Evolutionary conservation across 2,329 filamentous ascomycete species (phyloP).

Genomic region (Aspergillus udagawae): DNA sequence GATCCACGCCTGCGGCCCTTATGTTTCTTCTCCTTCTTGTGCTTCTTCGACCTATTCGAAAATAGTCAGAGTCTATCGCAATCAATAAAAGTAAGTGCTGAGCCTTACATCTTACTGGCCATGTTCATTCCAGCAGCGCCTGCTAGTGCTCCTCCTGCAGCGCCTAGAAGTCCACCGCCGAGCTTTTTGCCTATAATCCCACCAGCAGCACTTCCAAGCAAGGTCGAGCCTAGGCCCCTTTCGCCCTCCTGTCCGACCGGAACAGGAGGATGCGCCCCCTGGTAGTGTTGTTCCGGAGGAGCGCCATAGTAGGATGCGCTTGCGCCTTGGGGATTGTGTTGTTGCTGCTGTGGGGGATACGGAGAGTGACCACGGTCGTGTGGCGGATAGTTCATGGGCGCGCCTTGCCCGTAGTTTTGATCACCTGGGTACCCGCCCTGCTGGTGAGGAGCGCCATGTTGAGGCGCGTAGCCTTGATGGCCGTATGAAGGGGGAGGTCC

Average conservation of each 20-base stretch:
- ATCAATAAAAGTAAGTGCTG: neutral
- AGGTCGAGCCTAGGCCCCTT: slow-evolving; percentile 33
- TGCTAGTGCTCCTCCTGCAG: slow-evolving; percentile 29
- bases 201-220: slow-evolving; percentile 36
- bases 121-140: slow-evolving; percentile 32
- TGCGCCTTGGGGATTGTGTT: slow-evolving; percentile 21
- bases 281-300: slow-evolving; percentile 11
- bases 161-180: slow-evolving; percentile 31
- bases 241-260: slow-evolving; percentile 26
- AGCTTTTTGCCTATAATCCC: slow-evolving; percentile 33
- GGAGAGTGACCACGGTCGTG: slow-evolving; percentile 25
- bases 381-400: slow-evolving; percentile 15
- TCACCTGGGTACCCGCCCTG: slow-evolving; percentile 15
- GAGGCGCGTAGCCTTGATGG: slow-evolving; percentile 13
- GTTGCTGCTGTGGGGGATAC: slow-evolving; percentile 24
- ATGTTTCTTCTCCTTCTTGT: slow-evolving; percentile 21
- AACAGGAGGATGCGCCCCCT: slow-evolving; percentile 16
- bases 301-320: slow-evolving; percentile 31
- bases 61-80: slow-evolving; percentile 4
- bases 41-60: slow-evolving; percentile 21
- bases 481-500: slow-evolving; percentile 16
- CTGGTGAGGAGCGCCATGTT: slow-evolving; percentile 6
- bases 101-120: slow-evolving; percentile 27
- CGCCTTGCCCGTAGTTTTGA: slow-evolving; percentile 20
- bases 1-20: slow-evolving; percentile 15